phyloP scores from a whole-genome alignment of 805 yeast genomes.

The Candida broadrunensis region DNA sequence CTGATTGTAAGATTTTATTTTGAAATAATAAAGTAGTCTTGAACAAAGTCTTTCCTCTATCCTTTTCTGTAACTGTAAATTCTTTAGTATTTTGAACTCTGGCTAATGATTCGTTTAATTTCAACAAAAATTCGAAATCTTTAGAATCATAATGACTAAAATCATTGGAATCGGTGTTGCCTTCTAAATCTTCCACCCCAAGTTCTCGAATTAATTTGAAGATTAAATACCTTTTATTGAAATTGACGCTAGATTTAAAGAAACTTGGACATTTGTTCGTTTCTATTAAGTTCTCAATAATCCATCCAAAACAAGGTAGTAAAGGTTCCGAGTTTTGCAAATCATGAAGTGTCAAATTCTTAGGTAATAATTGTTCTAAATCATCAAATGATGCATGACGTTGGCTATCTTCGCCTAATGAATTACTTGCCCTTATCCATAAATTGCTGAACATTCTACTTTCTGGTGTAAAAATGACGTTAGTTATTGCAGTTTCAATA shows the following conservation, averaged over 20 bases:
- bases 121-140: constrained; percentile 53
- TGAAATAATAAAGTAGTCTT: constrained; percentile 29
- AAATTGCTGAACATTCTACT: constrained; percentile 63
- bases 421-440: constrained; percentile 62
- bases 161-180: constrained; percentile 15
- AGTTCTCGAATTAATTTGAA: constrained; percentile 38
- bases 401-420: constrained; percentile 13
- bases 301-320: constrained; percentile 92
- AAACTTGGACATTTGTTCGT: constrained; percentile 64
- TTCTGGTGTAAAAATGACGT: constrained; percentile 78
- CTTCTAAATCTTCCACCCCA: constrained; percentile 32
- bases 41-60: constrained; percentile 25
- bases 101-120: constrained; percentile 36
- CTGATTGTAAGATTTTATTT: constrained; percentile 24
- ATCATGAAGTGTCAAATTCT: constrained; percentile 19
- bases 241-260: constrained; percentile 67
- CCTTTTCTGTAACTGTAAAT: constrained; percentile 21
- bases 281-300: constrained; percentile 74
- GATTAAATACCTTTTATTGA: constrained; percentile 61
- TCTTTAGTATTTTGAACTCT: constrained; percentile 31
- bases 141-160: constrained; percentile 29
- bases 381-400: constrained; percentile 19
- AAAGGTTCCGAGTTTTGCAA: constrained; percentile 43
- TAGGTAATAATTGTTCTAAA: constrained; percentile 30
- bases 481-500: constrained; percentile 72